phyloP scores from a whole-genome alignment of 2,329 filamentous ascomycete species.

The Aspergillus versicolor region DNA sequence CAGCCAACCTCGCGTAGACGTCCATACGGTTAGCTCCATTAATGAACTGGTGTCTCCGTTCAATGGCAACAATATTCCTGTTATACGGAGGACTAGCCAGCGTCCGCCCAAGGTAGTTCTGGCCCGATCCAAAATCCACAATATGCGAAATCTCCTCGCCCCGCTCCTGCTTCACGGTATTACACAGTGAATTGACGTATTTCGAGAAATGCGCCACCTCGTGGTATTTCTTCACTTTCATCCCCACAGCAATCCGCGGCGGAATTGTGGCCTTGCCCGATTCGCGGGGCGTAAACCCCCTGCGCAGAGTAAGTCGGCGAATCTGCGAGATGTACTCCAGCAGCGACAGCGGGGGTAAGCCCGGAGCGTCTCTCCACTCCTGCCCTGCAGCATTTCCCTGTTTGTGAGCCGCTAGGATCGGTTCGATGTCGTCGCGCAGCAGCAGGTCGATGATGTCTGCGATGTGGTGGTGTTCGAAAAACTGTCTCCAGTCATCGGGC shows the following conservation, averaged over 20 bases:
- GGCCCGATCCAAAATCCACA: conserved; percentile 92
- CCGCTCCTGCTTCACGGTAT: conserved; percentile 52
- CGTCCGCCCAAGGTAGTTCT: conserved; percentile 90
- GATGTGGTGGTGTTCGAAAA: conserved; percentile 69
- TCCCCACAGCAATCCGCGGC: conserved; percentile 75
- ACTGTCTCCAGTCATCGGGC: conserved; percentile 76
- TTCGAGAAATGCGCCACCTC: conserved; percentile 89
- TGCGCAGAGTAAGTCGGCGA: conserved; percentile 64
- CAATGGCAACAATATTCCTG: conserved; percentile 83
- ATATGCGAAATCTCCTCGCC: conserved; percentile 69
- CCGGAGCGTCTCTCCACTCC: conserved; percentile 44
- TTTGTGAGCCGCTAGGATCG: conserved; percentile 29
- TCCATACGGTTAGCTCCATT: conserved; percentile 81
- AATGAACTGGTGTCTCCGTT: conserved; percentile 84
- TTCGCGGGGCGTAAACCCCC: conserved; percentile 55
- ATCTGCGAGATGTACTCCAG: conserved; percentile 71
- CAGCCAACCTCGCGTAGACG: conserved; percentile 73
- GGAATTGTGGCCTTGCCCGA: conserved; percentile 55
- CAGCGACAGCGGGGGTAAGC: conserved; percentile 55
- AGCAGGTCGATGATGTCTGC: conserved; percentile 78
- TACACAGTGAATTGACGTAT: conserved; percentile 70
- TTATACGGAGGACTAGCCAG: conserved; percentile 84
- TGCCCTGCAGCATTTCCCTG: conserved; percentile 6
- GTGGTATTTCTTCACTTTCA: conserved; percentile 95
- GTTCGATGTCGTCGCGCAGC: conserved; percentile 70